A percentile compares a stretch with the other conserved stretches of the same genome.
Evolutionary conservation across 225 moss, liverwort and hornwort genomes (phyloP).

Genomic region (Lunularia cruciata): DNA sequence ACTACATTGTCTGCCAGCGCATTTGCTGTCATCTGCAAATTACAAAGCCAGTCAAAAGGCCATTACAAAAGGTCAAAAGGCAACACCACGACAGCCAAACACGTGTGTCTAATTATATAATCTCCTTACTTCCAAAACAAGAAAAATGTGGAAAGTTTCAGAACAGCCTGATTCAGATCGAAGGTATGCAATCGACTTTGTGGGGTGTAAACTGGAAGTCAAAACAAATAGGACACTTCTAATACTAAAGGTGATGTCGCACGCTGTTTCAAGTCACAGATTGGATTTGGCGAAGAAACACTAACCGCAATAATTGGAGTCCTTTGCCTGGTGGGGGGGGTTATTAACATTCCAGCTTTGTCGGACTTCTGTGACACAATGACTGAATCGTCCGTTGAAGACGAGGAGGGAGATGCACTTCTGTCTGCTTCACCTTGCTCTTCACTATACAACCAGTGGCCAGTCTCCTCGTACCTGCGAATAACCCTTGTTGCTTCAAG

Average conservation of each 20-base stretch:
- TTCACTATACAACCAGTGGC: slow-evolving; percentile 41
- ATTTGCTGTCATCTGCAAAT: slow-evolving; percentile 75
- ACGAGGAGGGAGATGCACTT: slow-evolving; percentile 13
- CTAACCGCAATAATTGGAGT: slow-evolving; percentile 81
- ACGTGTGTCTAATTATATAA: too few species aligned
- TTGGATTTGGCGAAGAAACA: too few species aligned
- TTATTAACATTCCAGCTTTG: slow-evolving; percentile 13
- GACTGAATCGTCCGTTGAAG: background rate
- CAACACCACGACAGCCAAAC: background rate
- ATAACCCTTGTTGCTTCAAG: slow-evolving; percentile 79
- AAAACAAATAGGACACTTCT: too few species aligned
- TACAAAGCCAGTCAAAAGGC: background rate
- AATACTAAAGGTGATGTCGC: too few species aligned
- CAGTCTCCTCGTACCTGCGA: slow-evolving; percentile 66
- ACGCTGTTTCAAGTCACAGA: too few species aligned
- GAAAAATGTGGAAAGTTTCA: too few species aligned
- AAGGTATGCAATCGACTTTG: too few species aligned
- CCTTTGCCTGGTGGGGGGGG: slow-evolving; percentile 31
- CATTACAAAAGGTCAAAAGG: background rate
- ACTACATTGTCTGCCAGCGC: slow-evolving; percentile 72
- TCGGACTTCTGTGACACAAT: background rate
- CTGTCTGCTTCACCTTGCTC: slow-evolving; percentile 22
- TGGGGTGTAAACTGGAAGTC: too few species aligned
- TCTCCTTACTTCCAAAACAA: too few species aligned
- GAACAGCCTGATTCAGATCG: too few species aligned